Evolutionary conservation across 2,329 filamentous ascomycete genomes (phyloP).

Genomic region (Ramularia collo-cygni): DNA sequence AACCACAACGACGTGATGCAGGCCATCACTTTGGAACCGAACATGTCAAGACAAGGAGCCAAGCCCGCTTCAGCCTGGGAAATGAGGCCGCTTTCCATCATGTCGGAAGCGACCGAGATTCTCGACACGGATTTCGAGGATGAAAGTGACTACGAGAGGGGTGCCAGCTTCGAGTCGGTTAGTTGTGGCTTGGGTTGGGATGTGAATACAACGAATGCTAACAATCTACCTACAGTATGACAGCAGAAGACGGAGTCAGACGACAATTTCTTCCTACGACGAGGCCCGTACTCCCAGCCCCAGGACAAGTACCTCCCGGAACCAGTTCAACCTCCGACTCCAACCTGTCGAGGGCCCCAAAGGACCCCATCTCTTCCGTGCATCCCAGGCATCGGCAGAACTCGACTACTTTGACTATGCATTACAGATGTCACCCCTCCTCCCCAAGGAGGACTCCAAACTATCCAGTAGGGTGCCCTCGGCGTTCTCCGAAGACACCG

Average conservation of each 20-base stretch:
- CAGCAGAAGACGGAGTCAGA: conserved; percentile 67
- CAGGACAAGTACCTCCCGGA: conserved; percentile 47
- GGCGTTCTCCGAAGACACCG: conserved; percentile 34
- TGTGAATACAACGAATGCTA: not conserved
- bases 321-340: conserved; percentile 54
- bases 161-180: conserved; percentile 64
- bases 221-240: conserved; percentile 21
- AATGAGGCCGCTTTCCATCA: conserved; percentile 28
- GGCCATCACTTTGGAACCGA: conserved; percentile 35
- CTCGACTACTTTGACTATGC: conserved; percentile 42
- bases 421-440: conserved; percentile 66
- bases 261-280: conserved; percentile 80
- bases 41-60: conserved; percentile 32
- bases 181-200: conserved; percentile 29
- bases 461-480: conserved; percentile 17
- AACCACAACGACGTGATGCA: conserved; percentile 29
- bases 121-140: conserved; percentile 72
- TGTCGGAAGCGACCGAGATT: conserved; percentile 68
- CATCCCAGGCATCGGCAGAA: conserved; percentile 56
- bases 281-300: conserved; percentile 73
- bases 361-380: conserved; percentile 80
- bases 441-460: conserved; percentile 53
- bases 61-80: conserved; percentile 55
- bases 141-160: conserved; percentile 46
- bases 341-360: conserved; percentile 71